Evolutionary conservation across 2,329 filamentous ascomycete genomes (phyloP).

Genomic region (Pseudogymnoascus sp.): DNA sequence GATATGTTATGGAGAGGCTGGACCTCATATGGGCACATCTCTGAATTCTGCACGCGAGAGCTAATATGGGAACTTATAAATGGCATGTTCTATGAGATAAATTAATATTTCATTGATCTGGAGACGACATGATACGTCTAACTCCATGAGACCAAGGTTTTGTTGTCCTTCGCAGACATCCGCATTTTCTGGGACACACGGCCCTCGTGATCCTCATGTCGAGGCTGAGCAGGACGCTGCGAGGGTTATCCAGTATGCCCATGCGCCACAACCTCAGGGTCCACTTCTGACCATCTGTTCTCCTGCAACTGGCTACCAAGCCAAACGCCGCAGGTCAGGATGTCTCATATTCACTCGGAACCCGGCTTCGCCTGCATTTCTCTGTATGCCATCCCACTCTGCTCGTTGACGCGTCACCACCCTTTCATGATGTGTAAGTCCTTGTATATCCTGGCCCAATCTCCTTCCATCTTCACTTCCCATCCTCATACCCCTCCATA

Average conservation of each 20-base stretch:
- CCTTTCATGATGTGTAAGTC: not conserved
- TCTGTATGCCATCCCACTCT: not conserved
- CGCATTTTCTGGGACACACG: not conserved
- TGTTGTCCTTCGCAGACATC: not conserved
- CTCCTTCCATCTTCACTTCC: not conserved
- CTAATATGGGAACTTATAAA: not conserved
- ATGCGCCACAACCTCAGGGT: not conserved
- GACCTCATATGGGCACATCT: not conserved
- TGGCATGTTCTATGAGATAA: not conserved
- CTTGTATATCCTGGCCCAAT: not conserved
- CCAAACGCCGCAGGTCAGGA: not conserved
- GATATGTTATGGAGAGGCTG: not conserved
- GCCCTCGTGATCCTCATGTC: not conserved
- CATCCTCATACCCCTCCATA: constrained; percentile 18
- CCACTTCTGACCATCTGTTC: not conserved
- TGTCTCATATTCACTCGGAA: constrained; percentile 37
- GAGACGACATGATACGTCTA: not conserved
- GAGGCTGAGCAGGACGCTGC: not conserved
- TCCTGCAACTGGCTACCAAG: not conserved
- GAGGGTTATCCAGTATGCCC: not conserved
- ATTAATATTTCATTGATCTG: not conserved
- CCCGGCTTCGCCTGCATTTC: constrained; percentile 26
- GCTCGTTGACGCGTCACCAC: not conserved
- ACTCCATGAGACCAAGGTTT: not conserved
- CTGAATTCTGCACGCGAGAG: not conserved